phyloP scores from a whole-genome alignment of 805 yeast species.

The Blastobotrys mokoenaii region DNA sequence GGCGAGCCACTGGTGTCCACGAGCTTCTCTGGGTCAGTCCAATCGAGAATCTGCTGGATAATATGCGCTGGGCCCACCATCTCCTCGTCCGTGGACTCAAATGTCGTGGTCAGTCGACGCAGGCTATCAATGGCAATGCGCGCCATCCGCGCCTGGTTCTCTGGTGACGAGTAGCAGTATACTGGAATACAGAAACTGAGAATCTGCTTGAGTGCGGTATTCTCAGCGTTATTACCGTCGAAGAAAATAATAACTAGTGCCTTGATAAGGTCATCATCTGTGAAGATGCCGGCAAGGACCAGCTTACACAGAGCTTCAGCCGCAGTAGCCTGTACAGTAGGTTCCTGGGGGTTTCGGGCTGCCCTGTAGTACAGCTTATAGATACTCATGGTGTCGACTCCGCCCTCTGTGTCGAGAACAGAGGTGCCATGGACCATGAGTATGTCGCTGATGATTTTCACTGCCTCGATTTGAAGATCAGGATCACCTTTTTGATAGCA shows the following conservation, averaged over 20 bases:
- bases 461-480: conserved; percentile 49
- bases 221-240: conserved; percentile 53
- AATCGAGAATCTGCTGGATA: conserved; percentile 63
- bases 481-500: conserved; percentile 63
- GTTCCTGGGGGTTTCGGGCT: conserved; percentile 41
- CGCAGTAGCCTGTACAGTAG: conserved; percentile 65
- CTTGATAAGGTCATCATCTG: conserved; percentile 53
- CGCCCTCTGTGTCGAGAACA: conserved; percentile 52
- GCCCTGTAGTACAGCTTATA: conserved; percentile 65
- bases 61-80: conserved; percentile 40
- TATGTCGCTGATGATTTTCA: conserved; percentile 69
- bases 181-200: conserved; percentile 84
- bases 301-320: conserved; percentile 85
- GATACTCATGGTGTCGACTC: conserved; percentile 50
- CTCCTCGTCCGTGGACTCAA: conserved; percentile 29
- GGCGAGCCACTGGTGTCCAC: conserved; percentile 41
- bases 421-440: conserved; percentile 67
- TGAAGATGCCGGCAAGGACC: conserved; percentile 65
- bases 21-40: conserved; percentile 64
- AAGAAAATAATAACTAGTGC: conserved; percentile 67
- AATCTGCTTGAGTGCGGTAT: conserved; percentile 66
- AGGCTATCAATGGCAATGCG: conserved; percentile 27
- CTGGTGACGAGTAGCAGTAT: conserved; percentile 65
- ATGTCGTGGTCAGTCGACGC: conserved; percentile 40
- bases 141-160: conserved; percentile 61